Conservation (phyloP, 129 eudicot species). For the Arctium minus region DNA sequence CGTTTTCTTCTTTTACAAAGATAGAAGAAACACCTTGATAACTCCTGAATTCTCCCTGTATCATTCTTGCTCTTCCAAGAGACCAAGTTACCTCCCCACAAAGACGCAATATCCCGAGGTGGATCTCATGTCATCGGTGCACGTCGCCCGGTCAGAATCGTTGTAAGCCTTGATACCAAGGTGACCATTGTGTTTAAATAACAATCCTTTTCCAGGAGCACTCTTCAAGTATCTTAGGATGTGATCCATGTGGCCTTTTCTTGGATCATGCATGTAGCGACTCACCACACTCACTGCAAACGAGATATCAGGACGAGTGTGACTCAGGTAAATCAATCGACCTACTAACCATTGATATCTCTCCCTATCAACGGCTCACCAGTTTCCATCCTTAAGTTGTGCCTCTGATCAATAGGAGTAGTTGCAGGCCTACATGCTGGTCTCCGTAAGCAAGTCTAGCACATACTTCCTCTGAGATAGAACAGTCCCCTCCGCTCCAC, state of each 20-base stretch:
- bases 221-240: background rate
- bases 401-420: background rate
- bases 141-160: background rate
- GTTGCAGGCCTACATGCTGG: background rate
- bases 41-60: too few relatives aligned
- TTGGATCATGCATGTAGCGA: background rate
- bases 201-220: background rate
- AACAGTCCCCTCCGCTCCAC: too few relatives aligned
- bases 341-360: background rate
- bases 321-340: background rate
- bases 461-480: background rate
- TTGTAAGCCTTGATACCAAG: background rate
- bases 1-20: too few relatives aligned
- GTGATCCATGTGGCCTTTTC: background rate
- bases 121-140: background rate
- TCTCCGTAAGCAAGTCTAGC: background rate
- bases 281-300: background rate
- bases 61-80: background rate
- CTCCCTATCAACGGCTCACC: too few relatives aligned
- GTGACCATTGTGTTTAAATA: background rate
- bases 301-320: background rate
- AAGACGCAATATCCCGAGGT: background rate
- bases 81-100: background rate
- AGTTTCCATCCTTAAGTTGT: background rate
- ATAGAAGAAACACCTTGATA: too few relatives aligned